phyloP scores from a whole-genome alignment of 75 land plant genomes.

The Pinus albicaulis region DNA sequence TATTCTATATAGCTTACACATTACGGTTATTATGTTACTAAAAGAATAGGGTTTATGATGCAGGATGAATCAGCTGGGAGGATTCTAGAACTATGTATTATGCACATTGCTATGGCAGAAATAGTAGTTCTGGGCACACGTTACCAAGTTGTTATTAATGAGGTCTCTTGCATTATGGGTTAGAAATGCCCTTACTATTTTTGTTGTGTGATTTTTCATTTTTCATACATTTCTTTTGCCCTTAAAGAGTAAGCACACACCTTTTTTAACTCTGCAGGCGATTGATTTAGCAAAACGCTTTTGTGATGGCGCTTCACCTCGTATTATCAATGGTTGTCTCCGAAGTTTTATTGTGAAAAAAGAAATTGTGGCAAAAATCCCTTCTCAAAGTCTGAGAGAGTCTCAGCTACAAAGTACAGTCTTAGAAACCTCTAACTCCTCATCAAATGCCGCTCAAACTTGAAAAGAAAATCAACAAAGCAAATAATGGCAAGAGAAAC shows the following conservation, averaged over 20 bases:
- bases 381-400: background rate
- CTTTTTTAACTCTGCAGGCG: conserved; percentile 34
- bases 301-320: conserved; percentile 81
- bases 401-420: background rate
- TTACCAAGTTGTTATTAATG: conserved; percentile 79
- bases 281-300: conserved; percentile 84
- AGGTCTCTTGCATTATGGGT: conserved; percentile 30
- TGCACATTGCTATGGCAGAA: conserved; percentile 88
- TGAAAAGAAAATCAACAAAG: background rate
- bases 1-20: background rate
- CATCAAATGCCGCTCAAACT: background rate
- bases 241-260: background rate
- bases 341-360: conserved; percentile 52
- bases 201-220: background rate
- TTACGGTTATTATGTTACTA: background rate
- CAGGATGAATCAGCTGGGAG: conserved; percentile 67
- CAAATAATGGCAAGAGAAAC: background rate
- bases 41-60: background rate
- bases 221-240: background rate
- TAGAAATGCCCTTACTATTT: background rate
- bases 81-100: conserved; percentile 69
- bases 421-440: background rate
- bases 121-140: conserved; percentile 49
- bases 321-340: conserved; percentile 79
- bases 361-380: background rate